Base-by-base conservation (phyloP, 805 yeast species). In the Brettanomyces sp. region DNA sequence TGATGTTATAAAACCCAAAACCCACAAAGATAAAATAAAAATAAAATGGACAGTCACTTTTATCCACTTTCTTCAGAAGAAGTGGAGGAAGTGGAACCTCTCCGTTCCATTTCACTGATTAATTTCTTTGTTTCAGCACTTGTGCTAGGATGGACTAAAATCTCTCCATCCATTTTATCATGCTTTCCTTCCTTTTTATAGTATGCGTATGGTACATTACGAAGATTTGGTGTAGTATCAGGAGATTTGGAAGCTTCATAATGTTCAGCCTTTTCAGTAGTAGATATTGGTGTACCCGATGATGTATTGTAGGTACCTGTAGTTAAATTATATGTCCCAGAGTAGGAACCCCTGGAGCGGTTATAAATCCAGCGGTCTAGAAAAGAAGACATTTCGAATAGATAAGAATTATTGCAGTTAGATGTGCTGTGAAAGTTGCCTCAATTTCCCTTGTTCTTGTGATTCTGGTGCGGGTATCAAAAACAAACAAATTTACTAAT, bases 361-460 rank as follows among this genome's bases (percentile, higher is more conserved):
- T 58, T 51, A 54, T 58, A 58, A 13, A 64, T 47, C 67, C 67
- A 64, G 37, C 68, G 63, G 41, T 64, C 68, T 23, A 64, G 38
- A 43, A 64, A 64, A 18, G 56, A 53, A 5, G 67, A 63, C 64
- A 60, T 62, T 39, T 14, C 50, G 36, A 28, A 4, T 36, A 21
- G 12, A 23, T n/a, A 36, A 8, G 38, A 36, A 13, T 36, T 14
- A 36, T 14, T 36, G 7, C 8, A 7, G 12, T 36, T 18, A 14
- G 18, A 18, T n/a, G 2, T 6, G 38, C 12, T 36, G 22, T 14
- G 13, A 36, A 14, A 14, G 22, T 14, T 8, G 38, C 3, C 3
- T 14, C 13, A 18, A 18, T 18, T 18, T 18, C 18, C 18, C 18
- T 18, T 18, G 1, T 18, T 18, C 1, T 18, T 18, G 18, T 18